Conservation (phyloP, 345 rosid genomes). For the Euphorbia peplus region DNA sequence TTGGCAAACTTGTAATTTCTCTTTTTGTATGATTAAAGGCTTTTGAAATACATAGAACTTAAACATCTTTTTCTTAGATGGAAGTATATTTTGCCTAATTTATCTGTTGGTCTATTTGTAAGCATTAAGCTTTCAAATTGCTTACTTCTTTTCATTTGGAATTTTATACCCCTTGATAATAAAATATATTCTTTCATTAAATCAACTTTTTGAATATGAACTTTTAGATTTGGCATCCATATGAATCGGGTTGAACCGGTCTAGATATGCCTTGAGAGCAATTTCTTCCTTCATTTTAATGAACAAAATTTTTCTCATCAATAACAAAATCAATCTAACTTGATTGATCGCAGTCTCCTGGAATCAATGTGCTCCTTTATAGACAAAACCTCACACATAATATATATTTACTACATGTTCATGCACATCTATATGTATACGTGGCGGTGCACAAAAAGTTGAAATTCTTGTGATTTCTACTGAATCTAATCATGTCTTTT, state of each 20-base stretch:
- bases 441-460: not conserved
- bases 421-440: not conserved
- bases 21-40: not conserved
- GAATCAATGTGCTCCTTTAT: not conserved
- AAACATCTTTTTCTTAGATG: not conserved
- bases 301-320: not conserved
- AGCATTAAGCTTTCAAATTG: not conserved
- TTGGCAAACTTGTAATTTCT: too few relatives aligned
- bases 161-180: not conserved
- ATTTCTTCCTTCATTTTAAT: not conserved
- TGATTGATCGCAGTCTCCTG: not conserved
- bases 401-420: not conserved
- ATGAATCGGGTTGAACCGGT: not conserved
- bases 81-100: not conserved
- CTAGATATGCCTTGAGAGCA: not conserved
- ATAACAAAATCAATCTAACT: not conserved
- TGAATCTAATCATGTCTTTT: constrained; percentile 27
- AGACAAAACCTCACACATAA: not conserved
- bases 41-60: not conserved
- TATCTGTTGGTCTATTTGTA: not conserved
- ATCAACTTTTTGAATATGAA: not conserved
- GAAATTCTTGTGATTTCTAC: constrained; percentile 18
- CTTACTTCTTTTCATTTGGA: not conserved
- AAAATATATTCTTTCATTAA: not conserved
- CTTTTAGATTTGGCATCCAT: not conserved